Evolutionary conservation across 768 basidiomycete species (phyloP).

Genomic region (Glaciozyma antarctica): DNA sequence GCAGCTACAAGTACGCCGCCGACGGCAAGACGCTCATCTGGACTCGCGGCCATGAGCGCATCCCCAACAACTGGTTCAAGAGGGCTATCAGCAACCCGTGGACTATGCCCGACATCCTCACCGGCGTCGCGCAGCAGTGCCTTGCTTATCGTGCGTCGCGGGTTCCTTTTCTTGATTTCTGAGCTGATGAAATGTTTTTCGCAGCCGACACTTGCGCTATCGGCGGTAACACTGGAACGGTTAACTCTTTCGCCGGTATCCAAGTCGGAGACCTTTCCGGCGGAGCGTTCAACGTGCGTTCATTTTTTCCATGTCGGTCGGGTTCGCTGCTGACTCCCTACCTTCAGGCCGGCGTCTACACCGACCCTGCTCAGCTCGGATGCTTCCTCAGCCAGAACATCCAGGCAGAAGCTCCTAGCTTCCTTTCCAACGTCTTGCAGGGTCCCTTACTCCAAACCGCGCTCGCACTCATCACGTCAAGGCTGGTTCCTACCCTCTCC

Average conservation of each 20-base stretch:
- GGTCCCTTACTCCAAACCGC: not conserved
- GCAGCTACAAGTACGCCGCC: not conserved
- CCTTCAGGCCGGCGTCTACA: not conserved
- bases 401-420: not conserved
- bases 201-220: not conserved
- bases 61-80: not conserved
- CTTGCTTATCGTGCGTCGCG: not conserved
- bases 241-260: not conserved
- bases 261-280: not conserved
- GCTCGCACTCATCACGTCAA: not conserved
- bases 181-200: not conserved
- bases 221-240: not conserved
- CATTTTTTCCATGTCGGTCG: no score
- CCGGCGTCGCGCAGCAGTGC: not conserved
- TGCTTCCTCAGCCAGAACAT: not conserved
- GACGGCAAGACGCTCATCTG: not conserved
- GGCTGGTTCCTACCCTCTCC: not conserved
- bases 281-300: not conserved
- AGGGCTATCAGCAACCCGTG: not conserved
- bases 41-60: not conserved
- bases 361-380: not conserved
- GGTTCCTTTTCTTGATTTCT: not conserved
- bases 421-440: not conserved
- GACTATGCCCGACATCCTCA: not conserved
- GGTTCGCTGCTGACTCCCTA: no score